These are phyloP conservation scores for Chlamydomonas eustigma DNA, from an alignment of 139 green algal species.

Conservation along the genomic window DNA sequence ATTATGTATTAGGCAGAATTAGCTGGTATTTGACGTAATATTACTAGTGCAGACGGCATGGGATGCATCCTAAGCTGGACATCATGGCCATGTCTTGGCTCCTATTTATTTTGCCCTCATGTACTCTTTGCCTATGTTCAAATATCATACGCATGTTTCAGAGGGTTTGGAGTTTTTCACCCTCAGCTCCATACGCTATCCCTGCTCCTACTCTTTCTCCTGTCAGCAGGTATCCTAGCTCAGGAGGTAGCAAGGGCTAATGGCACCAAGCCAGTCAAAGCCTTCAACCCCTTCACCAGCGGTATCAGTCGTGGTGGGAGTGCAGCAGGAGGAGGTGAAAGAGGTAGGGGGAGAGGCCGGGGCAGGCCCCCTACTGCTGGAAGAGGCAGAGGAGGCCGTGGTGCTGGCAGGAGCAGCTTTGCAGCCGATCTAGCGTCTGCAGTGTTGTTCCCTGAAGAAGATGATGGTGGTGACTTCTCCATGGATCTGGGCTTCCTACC, in stretches of 20 bases:
- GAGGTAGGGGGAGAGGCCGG: not conserved
- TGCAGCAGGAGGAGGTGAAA: not conserved
- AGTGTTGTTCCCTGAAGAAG: not conserved
- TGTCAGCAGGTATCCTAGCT: slow-evolving; percentile 12
- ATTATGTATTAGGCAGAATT: too few species aligned
- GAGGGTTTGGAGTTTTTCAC: too few species aligned
- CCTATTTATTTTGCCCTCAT: too few species aligned
- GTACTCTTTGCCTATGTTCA: too few species aligned
- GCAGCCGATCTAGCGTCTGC: not conserved
- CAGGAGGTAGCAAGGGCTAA: not conserved
- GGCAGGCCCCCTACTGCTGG: not conserved
- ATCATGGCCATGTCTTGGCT: too few species aligned
- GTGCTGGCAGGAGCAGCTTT: not conserved
- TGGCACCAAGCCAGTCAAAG: slow-evolving; percentile 1
- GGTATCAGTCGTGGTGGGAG: not conserved
- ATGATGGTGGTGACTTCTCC: not conserved
- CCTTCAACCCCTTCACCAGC: slow-evolving; percentile 12
- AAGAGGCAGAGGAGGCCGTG: not conserved
- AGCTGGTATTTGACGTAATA: too few species aligned
- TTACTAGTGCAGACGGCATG: too few species aligned
- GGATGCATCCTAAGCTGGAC: too few species aligned
- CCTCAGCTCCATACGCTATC: too few species aligned
- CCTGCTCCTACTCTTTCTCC: too few species aligned
- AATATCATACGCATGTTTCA: too few species aligned
- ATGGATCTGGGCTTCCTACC: not conserved